Percentiles rank a stretch among this genome's conserved stretches.
phyloP scores from a whole-genome alignment of 345 rosid species.

The Fremontodendron californicum region DNA sequence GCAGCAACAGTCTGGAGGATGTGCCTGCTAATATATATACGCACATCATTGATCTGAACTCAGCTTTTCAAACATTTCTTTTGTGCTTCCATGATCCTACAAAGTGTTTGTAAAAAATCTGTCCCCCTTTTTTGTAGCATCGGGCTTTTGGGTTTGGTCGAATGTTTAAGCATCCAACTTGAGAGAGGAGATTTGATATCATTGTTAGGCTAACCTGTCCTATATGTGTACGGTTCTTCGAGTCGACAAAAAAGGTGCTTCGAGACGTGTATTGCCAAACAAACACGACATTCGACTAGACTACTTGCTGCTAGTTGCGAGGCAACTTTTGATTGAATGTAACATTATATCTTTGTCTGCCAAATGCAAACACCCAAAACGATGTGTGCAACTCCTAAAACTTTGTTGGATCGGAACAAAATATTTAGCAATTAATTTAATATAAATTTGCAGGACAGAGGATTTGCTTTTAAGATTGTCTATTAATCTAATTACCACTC shows the following conservation, averaged over 20 bases:
- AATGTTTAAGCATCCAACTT: not conserved
- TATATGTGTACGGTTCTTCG: constrained; percentile 10
- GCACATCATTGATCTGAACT: constrained; percentile 4
- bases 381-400: not conserved
- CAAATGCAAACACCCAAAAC: not conserved
- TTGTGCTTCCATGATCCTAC: constrained; percentile 5
- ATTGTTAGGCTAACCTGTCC: constrained; percentile 26
- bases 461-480: not conserved
- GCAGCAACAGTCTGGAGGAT: constrained; percentile 75
- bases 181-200: constrained; percentile 16
- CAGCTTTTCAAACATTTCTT: not conserved
- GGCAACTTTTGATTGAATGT: not conserved
- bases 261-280: too few species aligned
- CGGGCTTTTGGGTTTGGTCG: constrained; percentile 18
- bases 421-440: not conserved
- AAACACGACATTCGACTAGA: not conserved
- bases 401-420: not conserved
- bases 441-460: not conserved
- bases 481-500: not conserved
- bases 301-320: not conserved
- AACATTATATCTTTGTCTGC: not conserved
- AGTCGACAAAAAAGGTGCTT: too few species aligned
- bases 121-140: constrained; percentile 21
- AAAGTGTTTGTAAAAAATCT: constrained; percentile 26
- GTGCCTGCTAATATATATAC: constrained; percentile 64